Conservation (phyloP, 352 stramenopile species). For the Globisporangium cederbergense region DNA sequence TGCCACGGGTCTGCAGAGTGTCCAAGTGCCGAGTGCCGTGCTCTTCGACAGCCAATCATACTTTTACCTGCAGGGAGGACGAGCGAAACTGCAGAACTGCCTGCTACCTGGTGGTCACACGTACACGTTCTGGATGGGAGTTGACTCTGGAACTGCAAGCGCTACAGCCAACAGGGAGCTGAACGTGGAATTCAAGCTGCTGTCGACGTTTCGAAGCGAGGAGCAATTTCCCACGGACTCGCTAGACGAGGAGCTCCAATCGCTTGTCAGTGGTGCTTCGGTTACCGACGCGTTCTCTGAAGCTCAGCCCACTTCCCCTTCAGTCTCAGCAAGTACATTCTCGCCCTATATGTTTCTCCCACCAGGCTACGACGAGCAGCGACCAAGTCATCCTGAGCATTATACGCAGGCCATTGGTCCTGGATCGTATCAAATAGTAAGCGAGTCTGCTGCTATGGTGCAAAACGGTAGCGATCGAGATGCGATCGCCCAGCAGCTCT, state of each 20-base stretch:
- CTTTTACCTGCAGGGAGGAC: slow-evolving; percentile 49
- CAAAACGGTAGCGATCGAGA: background rate
- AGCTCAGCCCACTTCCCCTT: background rate
- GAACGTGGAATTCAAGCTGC: slow-evolving; percentile 40
- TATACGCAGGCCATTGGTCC: background rate
- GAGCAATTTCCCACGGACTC: slow-evolving; percentile 21
- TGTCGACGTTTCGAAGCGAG: slow-evolving; percentile 31
- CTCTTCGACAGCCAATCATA: slow-evolving; percentile 68
- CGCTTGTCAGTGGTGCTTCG: no score
- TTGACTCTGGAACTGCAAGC: slow-evolving; percentile 14
- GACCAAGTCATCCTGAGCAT: background rate
- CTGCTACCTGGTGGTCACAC: slow-evolving; percentile 49
- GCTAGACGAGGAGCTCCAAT: slow-evolving; percentile 12
- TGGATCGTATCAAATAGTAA: background rate
- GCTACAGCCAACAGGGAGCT: slow-evolving; percentile 11
- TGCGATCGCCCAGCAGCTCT: slow-evolving; percentile 4
- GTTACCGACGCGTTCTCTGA: background rate
- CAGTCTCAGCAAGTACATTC: background rate
- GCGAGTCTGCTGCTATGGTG: background rate
- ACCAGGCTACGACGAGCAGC: background rate
- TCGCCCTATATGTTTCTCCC: slow-evolving; percentile 16
- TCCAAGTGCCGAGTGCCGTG: slow-evolving; percentile 54
- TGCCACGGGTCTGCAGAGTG: slow-evolving; percentile 33
- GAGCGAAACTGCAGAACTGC: slow-evolving; percentile 36
- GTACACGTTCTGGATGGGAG: slow-evolving; percentile 74